phyloP scores from a whole-genome alignment of 2,329 filamentous ascomycete species.

The Fusarium graminum region DNA sequence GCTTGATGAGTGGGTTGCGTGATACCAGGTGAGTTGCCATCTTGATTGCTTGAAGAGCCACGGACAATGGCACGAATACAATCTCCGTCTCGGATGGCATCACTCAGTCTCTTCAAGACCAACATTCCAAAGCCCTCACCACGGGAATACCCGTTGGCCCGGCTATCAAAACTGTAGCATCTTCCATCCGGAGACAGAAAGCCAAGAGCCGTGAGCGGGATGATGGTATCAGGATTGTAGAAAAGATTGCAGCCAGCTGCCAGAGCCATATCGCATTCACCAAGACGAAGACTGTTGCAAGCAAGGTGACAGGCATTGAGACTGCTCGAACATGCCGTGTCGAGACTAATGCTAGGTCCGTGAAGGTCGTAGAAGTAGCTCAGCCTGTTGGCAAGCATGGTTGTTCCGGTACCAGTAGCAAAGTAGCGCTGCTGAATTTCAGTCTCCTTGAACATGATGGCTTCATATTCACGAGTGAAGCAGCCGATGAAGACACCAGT shows the following conservation, averaged over 20 bases:
- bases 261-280: conserved; percentile 14
- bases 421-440: conserved; percentile 14
- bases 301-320: conserved; percentile 13
- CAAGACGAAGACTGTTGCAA: conserved; percentile 5
- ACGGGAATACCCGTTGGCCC: conserved; percentile 8
- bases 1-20: conserved; percentile 11
- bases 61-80: conserved; percentile 13
- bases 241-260: conserved; percentile 15
- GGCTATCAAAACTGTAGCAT: conserved; percentile 7
- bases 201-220: conserved; percentile 9
- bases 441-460: conserved; percentile 18
- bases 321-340: conserved; percentile 13
- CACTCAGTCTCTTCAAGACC: conserved; percentile 9
- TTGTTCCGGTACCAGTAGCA: conserved; percentile 12
- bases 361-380: conserved; percentile 15
- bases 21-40: conserved; percentile 10
- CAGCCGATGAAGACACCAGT: conserved; percentile 19
- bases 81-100: conserved; percentile 9
- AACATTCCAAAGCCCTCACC: conserved; percentile 7
- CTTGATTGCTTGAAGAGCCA: conserved; percentile 12
- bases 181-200: conserved; percentile 12
- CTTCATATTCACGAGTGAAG: conserved; percentile 18
- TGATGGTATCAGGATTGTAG: conserved; percentile 15
- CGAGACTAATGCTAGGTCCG: conserved; percentile 13
- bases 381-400: conserved; percentile 21